These are phyloP conservation scores for Zygoascus ofunaensis DNA, from an alignment of 805 yeast species.

Conservation along the genomic window DNA sequence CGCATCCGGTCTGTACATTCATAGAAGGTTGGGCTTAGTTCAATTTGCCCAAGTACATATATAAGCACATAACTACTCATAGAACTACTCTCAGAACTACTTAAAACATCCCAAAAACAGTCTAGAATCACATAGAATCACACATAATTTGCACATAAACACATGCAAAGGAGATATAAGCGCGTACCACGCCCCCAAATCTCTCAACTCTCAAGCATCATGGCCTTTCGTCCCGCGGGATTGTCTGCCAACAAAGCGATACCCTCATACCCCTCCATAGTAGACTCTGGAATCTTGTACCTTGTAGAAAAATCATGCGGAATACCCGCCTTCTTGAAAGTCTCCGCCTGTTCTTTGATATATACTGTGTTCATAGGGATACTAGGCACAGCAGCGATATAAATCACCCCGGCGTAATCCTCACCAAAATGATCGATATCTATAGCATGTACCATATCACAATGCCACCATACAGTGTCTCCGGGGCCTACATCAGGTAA, in stretches of 20 bases:
- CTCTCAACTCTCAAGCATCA: neutral
- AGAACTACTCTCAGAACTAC: no score
- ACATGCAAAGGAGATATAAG: no score
- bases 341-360: slow-evolving; percentile 16
- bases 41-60: no score
- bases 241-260: neutral
- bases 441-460: slow-evolving; percentile 37
- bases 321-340: slow-evolving; percentile 13
- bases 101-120: no score
- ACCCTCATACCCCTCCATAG: neutral
- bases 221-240: neutral
- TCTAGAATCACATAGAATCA: no score
- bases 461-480: slow-evolving; percentile 39
- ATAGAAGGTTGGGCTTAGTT: no score
- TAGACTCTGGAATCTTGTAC: neutral
- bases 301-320: slow-evolving; percentile 11
- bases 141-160: no score
- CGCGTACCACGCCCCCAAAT: no score
- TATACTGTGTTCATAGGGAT: slow-evolving; percentile 16
- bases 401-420: slow-evolving; percentile 33
- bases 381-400: slow-evolving; percentile 31
- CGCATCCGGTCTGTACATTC: no score
- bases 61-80: no score
- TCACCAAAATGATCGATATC: slow-evolving; percentile 31
- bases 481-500: slow-evolving; percentile 37